Percentiles rank a stretch among this genome's conserved stretches.
phyloP scores from a whole-genome alignment of 345 rosid genomes.

The Iberis pinnata region DNA sequence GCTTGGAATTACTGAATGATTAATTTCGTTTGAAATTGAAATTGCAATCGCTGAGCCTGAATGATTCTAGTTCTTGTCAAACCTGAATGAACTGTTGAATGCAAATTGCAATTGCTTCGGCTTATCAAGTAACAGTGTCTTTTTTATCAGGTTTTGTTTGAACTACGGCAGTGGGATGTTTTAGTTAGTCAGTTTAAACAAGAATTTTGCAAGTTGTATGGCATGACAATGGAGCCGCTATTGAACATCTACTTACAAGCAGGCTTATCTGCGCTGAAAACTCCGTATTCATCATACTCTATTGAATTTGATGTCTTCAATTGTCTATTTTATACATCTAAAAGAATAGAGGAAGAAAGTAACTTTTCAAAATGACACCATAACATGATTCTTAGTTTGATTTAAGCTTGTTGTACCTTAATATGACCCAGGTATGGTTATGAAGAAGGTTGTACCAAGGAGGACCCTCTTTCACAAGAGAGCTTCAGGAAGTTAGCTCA shows the following conservation, averaged over 20 bases:
- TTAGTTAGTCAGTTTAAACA: slow-evolving; percentile 82
- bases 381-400: slow-evolving; percentile 4
- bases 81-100: no score
- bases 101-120: no score
- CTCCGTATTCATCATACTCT: slow-evolving; percentile 63
- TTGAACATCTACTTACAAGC: slow-evolving; percentile 89
- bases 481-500: slow-evolving; percentile 74
- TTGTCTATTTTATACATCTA: slow-evolving; percentile 8
- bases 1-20: no score
- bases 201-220: slow-evolving; percentile 88
- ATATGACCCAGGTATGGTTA: slow-evolving; percentile 58
- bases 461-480: slow-evolving; percentile 93
- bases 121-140: background rate
- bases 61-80: no score
- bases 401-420: slow-evolving; percentile 32
- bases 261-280: slow-evolving; percentile 90
- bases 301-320: slow-evolving; percentile 7
- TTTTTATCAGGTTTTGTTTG: slow-evolving; percentile 62
- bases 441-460: slow-evolving; percentile 84
- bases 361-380: background rate
- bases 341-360: slow-evolving; percentile 2
- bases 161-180: slow-evolving; percentile 85
- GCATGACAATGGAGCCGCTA: slow-evolving; percentile 92
- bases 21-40: no score
- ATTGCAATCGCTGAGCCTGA: no score